A percentile compares a stretch with the other conserved stretches of the same genome.
phyloP scores from a whole-genome alignment of 2,329 filamentous ascomycete genomes.

The Phaeosphaeria sp. region DNA sequence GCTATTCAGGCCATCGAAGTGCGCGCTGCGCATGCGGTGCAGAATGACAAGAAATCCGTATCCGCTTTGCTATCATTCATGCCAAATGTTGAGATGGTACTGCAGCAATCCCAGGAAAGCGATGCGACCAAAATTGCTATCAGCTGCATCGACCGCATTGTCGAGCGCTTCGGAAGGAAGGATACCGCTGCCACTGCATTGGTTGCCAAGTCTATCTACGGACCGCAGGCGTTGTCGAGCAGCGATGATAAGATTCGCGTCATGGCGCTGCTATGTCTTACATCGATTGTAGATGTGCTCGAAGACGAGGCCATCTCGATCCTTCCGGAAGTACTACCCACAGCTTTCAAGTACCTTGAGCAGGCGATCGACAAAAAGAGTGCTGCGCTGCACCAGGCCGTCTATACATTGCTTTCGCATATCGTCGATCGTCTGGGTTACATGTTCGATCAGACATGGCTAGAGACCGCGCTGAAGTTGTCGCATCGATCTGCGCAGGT shows the following conservation, averaged over 20 bases:
- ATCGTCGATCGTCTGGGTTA: slow-evolving; percentile 85
- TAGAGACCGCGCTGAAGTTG: slow-evolving; percentile 74
- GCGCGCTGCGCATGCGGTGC: slow-evolving; percentile 76
- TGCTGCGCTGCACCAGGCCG: slow-evolving; percentile 77
- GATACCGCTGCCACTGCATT: slow-evolving; percentile 77
- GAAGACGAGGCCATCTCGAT: slow-evolving; percentile 86
- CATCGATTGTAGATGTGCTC: slow-evolving; percentile 87
- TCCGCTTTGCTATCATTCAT: slow-evolving; percentile 78
- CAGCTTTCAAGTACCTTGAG: slow-evolving; percentile 73
- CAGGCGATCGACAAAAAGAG: slow-evolving; percentile 64
- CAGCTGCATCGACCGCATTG: slow-evolving; percentile 88
- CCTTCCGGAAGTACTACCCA: slow-evolving; percentile 76
- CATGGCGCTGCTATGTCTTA: slow-evolving; percentile 86
- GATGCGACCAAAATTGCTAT: slow-evolving; percentile 85
- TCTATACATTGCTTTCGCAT: slow-evolving; percentile 79
- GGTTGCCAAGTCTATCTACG: slow-evolving; percentile 78
- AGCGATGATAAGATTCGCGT: slow-evolving; percentile 75
- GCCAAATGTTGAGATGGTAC: slow-evolving; percentile 76
- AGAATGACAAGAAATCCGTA: slow-evolving; percentile 72
- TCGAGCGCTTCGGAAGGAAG: slow-evolving; percentile 94
- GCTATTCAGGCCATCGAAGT: slow-evolving; percentile 73
- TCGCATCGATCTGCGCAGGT: slow-evolving; percentile 71
- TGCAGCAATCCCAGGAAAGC: slow-evolving; percentile 74
- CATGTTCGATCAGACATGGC: slow-evolving; percentile 79
- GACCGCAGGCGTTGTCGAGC: slow-evolving; percentile 77